phyloP scores from a whole-genome alignment of 345 rosid species.

The Murraya koenigii region DNA sequence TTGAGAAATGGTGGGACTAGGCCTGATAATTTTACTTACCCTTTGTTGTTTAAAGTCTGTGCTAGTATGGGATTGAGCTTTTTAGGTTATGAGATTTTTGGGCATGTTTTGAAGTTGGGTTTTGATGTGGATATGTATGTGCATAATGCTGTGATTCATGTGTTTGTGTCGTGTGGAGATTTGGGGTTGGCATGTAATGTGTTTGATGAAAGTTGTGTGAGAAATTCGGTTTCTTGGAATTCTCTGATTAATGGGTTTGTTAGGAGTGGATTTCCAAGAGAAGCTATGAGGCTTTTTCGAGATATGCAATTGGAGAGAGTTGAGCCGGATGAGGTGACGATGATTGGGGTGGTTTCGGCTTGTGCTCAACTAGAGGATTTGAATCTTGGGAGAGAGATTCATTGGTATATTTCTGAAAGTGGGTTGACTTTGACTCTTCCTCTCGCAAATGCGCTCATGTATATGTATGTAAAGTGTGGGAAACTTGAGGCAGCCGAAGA shows the following conservation, averaged over 20 bases:
- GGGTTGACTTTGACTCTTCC: conserved; percentile 51
- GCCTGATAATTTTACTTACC: conserved; percentile 75
- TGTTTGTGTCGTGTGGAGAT: conserved; percentile 57
- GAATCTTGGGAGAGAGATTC: conserved; percentile 62
- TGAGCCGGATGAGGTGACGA: conserved; percentile 67
- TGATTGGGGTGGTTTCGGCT: conserved; percentile 69
- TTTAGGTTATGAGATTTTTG: conserved; percentile 53
- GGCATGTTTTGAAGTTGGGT: conserved; percentile 65
- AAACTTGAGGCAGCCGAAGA: conserved; percentile 45
- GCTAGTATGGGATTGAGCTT: conserved; percentile 32
- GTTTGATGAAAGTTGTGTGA: conserved; percentile 72
- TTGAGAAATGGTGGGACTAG: conserved; percentile 42
- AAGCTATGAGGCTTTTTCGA: conserved; percentile 47
- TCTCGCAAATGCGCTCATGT: conserved; percentile 74
- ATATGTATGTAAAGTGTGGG: conserved; percentile 85
- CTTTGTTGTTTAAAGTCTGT: conserved; percentile 65
- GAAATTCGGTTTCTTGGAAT: conserved; percentile 89
- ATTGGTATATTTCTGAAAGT: conserved; percentile 36
- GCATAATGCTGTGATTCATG: conserved; percentile 57
- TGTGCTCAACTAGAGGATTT: conserved; percentile 55
- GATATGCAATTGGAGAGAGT: conserved; percentile 53
- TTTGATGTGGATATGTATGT: conserved; percentile 60
- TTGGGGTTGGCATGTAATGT: conserved; percentile 54
- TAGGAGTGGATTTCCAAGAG: conserved; percentile 43
- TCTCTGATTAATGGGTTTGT: conserved; percentile 77